phyloP scores from a whole-genome alignment of 108 stramenopile genomes.

The Tribonema minus region DNA sequence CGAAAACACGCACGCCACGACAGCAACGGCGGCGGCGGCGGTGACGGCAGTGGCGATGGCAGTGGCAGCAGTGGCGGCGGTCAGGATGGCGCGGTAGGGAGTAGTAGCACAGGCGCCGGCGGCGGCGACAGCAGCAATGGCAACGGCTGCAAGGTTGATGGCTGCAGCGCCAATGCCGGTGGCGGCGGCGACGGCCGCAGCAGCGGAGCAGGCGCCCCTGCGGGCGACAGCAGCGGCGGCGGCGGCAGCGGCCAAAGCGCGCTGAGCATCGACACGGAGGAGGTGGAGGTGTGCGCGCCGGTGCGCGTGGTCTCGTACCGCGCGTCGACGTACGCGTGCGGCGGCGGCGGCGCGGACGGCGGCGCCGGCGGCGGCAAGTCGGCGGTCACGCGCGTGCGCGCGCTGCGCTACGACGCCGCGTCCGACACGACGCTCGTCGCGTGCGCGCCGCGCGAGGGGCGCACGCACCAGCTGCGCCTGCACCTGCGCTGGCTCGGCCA shows the following conservation, averaged over 20 bases:
- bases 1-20: neutral
- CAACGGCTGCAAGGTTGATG: neutral
- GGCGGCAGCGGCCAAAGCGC: neutral
- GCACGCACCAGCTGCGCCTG: conserved; percentile 55
- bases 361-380: neutral
- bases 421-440: conserved; percentile 50
- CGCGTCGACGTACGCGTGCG: neutral
- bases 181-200: neutral
- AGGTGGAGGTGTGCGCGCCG: neutral
- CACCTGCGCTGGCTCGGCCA: conserved; percentile 49
- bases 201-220: neutral
- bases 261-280: neutral
- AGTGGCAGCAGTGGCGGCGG: too few relatives aligned
- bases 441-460: conserved; percentile 43
- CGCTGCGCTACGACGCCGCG: conserved; percentile 4
- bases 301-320: neutral
- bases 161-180: neutral
- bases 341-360: neutral
- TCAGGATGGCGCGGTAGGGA: too few relatives aligned
- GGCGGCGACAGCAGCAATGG: neutral
- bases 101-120: too few relatives aligned
- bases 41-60: neutral
- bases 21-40: neutral
- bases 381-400: neutral
- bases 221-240: neutral